Conservation (phyloP, 1,284 basidiomycete species). For the Ustilago crameri region DNA sequence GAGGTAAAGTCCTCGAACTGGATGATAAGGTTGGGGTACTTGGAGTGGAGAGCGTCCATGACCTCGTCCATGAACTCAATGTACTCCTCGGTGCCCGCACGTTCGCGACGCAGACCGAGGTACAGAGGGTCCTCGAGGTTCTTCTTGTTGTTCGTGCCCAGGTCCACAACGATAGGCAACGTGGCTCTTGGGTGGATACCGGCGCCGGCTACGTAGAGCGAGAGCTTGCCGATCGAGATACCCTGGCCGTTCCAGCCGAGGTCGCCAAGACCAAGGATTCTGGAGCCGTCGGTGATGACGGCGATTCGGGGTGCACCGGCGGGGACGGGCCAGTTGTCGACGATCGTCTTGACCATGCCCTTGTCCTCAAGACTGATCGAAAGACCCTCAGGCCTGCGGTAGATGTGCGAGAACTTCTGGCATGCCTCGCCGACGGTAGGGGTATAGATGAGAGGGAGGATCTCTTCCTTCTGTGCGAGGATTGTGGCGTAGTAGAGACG, state of each 20-base stretch:
- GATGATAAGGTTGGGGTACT: slow-evolving; percentile 80
- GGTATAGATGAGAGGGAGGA: slow-evolving; percentile 81
- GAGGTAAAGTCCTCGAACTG: slow-evolving; percentile 79
- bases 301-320: slow-evolving; percentile 66
- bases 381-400: slow-evolving; percentile 77
- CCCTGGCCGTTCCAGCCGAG: slow-evolving; percentile 79
- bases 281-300: slow-evolving; percentile 79
- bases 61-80: slow-evolving; percentile 89
- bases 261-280: slow-evolving; percentile 92
- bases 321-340: slow-evolving; percentile 79
- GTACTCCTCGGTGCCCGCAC: slow-evolving; percentile 67
- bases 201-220: slow-evolving; percentile 88
- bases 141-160: slow-evolving; percentile 84
- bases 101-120: slow-evolving; percentile 75
- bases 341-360: slow-evolving; percentile 78
- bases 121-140: slow-evolving; percentile 89
- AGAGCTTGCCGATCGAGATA: slow-evolving; percentile 91
- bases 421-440: slow-evolving; percentile 92
- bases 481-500: slow-evolving; percentile 76
- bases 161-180: slow-evolving; percentile 78
- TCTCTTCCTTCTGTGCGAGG: slow-evolving; percentile 74
- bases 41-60: slow-evolving; percentile 75
- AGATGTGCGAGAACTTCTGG: slow-evolving; percentile 77
- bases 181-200: slow-evolving; percentile 86
- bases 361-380: slow-evolving; percentile 74